Percentiles rank a stretch among this genome's conserved stretches.
Evolutionary conservation across 371 early-diverging fungal species (phyloP).

Genomic region (Dinochytrium kinnereticum): DNA sequence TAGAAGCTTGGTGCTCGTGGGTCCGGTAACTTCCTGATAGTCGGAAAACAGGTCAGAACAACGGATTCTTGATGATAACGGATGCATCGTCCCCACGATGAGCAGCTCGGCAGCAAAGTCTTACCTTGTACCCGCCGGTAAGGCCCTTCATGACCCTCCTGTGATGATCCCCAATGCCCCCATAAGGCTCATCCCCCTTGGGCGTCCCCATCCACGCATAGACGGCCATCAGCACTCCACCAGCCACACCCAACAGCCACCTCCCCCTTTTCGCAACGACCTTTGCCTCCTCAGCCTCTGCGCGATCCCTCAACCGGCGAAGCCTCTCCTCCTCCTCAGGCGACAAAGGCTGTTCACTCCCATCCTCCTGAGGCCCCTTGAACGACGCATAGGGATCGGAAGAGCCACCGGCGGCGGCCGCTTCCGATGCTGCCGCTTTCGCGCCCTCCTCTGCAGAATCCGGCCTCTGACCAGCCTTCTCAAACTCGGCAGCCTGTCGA

Average conservation of each 20-base stretch:
- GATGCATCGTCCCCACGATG: no score
- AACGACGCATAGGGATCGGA: neutral
- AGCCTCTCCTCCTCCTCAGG: slow-evolving; percentile 45
- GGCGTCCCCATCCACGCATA: slow-evolving; percentile 43
- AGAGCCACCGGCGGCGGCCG: slow-evolving; percentile 12
- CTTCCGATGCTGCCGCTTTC: neutral
- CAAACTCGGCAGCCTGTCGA: slow-evolving; percentile 14
- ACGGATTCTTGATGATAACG: no score
- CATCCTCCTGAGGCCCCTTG: slow-evolving; percentile 15
- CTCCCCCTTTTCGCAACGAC: slow-evolving; percentile 30
- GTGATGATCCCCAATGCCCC: slow-evolving; percentile 37
- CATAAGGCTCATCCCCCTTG: slow-evolving; percentile 30
- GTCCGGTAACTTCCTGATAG: slow-evolving; percentile 23
- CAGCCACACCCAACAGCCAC: slow-evolving; percentile 3
- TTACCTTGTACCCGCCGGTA: slow-evolving; percentile 5
- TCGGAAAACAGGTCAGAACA: neutral
- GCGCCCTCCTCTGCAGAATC: neutral
- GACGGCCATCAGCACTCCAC: neutral
- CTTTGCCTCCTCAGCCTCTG: slow-evolving; percentile 41
- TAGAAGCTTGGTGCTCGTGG: slow-evolving; percentile 67
- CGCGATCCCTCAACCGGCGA: slow-evolving; percentile 38
- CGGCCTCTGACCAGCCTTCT: neutral
- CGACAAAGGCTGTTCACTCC: slow-evolving; percentile 29
- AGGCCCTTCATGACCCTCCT: slow-evolving; percentile 35
- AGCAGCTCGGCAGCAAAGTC: neutral